phyloP scores from a whole-genome alignment of 805 yeast species.

The Kuraishia ogatae region DNA sequence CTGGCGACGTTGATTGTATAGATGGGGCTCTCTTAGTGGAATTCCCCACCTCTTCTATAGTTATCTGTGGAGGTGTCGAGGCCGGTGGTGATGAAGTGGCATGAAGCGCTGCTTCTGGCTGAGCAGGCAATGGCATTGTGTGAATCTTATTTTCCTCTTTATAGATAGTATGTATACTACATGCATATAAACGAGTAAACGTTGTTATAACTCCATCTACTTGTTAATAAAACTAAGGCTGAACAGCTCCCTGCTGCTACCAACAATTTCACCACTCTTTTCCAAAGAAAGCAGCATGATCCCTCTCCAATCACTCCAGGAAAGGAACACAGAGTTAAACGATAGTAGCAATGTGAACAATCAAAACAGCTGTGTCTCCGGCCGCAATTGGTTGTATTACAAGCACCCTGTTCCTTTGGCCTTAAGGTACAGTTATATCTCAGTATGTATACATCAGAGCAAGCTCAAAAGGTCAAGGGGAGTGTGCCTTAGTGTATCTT shows the following conservation, averaged over 20 bases:
- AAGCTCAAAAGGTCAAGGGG: neutral
- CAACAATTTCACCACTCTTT: neutral
- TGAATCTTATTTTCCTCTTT: neutral
- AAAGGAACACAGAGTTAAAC: neutral
- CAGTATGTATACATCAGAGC: neutral
- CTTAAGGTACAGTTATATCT: too few species aligned
- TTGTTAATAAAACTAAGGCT: neutral
- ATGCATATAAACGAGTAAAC: too few species aligned
- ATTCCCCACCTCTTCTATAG: neutral
- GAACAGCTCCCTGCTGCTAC: neutral
- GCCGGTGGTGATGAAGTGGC: neutral
- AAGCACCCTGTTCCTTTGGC: too few species aligned
- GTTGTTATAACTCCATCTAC: too few species aligned
- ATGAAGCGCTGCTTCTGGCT: neutral
- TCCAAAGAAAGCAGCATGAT: neutral
- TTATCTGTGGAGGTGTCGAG: neutral
- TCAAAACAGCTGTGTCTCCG: neutral
- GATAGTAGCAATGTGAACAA: neutral
- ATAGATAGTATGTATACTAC: too few species aligned
- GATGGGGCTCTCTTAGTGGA: neutral
- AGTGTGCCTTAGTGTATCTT: too few species aligned
- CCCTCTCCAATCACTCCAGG: neutral
- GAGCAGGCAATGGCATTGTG: neutral
- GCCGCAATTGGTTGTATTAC: neutral
- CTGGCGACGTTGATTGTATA: neutral